phyloP scores from a whole-genome alignment of 768 basidiomycete genomes.

The Macrolepiota dolichaula region DNA sequence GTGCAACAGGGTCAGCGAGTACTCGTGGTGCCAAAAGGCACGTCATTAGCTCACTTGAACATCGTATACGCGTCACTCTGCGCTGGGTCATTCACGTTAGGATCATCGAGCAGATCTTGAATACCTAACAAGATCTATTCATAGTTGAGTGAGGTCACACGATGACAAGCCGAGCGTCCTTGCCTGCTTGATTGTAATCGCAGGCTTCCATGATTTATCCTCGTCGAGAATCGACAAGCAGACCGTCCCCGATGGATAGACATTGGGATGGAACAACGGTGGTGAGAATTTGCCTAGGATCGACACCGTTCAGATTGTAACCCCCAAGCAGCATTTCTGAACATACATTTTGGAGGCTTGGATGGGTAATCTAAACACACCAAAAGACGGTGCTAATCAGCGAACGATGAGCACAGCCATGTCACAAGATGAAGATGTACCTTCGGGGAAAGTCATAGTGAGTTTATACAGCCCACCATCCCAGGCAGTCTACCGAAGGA shows the following conservation, averaged over 20 bases:
- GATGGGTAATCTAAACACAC: conserved; percentile 81
- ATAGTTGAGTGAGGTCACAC: conserved; percentile 5
- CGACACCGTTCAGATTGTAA: not conserved
- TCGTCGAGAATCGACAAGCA: conserved; percentile 98
- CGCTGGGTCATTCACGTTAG: conserved; percentile 96
- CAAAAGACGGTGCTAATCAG: not conserved
- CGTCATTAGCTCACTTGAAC: conserved; percentile 76
- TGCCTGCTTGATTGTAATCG: conserved; percentile 98
- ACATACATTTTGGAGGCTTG: conserved; percentile 88
- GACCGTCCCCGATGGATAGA: conserved; percentile 98
- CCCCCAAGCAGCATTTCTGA: not conserved
- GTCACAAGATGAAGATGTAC: conserved; percentile 35
- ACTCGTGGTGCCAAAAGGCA: not conserved
- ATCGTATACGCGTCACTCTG: conserved; percentile 98
- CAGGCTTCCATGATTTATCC: conserved; percentile 98
- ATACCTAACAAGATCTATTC: conserved; percentile 89
- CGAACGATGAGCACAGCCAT: not conserved
- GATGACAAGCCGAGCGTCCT: conserved; percentile 11
- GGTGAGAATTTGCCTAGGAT: conserved; percentile 90
- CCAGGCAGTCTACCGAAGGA: conserved; percentile 78
- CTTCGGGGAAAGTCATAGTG: conserved; percentile 94
- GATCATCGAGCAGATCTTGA: conserved; percentile 92
- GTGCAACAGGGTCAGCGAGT: conserved; percentile 5
- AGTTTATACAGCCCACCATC: conserved; percentile 95
- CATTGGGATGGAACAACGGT: conserved; percentile 95